Evolutionary conservation across 192 early-diverging fungal species (phyloP), one percentile per base, ranked within the genome.

Genomic region (Coemansia erecta): DNA sequence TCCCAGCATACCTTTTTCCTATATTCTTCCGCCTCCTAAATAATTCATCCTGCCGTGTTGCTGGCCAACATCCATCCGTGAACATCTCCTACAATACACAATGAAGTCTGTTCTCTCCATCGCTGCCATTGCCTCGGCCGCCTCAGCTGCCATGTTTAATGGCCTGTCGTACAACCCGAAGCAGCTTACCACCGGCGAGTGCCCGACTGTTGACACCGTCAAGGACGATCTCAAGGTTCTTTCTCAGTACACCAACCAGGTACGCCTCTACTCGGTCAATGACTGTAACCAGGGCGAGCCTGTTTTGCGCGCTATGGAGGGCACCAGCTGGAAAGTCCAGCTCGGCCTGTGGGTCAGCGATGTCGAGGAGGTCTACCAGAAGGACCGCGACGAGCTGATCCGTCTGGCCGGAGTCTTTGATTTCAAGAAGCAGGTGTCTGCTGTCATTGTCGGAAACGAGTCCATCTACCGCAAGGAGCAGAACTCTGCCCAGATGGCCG

Each of bases 291-390:
- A 83, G 48, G 72, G 83, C 41, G 84, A 86, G 56, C 73, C 73
- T 10, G 79, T 85, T 5, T 56, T 89, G 39, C 79, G 82, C 22
- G 87, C 87, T 3, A 83, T 89, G 56, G 72, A 86, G 23, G 76
- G 73, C 47, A 68, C 85, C 24, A 74, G 83, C 58, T 86, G 84
- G 84, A 84, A 83, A 53, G 58, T 86, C 0, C 69, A 84, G 55
- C 61, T 86, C 1, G 86, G 85, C 1, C 69, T 89, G 41, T 89
- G 87, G 87, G 81, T 89, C 46, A 83, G 83, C 72, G 55, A 73
- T 17, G 80, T 77, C 66, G 67, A 66, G 33, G 57, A 42, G 5
- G 62, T 73, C 7, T 85, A 77, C 64, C 22, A 78, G 18, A 56
- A 47, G 4, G 84, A 77, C 39, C 53, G 53, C 51, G 52, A 62